A percentile compares a stretch with the other conserved stretches of the same genome.
These are phyloP conservation scores for Calonectria hawksworthii DNA, from an alignment of 2,329 filamentous ascomycete genomes.

Conservation along the genomic window DNA sequence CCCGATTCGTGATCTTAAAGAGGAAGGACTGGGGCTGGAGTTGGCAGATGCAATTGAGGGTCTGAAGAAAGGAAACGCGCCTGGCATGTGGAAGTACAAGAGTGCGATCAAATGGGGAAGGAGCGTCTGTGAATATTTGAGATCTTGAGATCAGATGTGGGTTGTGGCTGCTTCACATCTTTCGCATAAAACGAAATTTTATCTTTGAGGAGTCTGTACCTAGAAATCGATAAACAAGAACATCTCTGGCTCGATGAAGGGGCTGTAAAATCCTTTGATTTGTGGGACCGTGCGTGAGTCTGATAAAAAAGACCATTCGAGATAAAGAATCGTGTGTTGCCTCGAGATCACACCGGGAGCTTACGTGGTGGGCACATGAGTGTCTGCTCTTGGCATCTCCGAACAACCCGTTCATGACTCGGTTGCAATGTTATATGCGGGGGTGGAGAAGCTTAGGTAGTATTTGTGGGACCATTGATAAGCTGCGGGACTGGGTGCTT, in stretches of 20 bases:
- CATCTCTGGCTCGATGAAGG: neutral
- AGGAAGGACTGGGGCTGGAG: slow-evolving; percentile 60
- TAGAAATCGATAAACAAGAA: neutral
- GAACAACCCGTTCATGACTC: neutral
- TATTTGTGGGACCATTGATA: neutral
- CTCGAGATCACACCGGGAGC: no score
- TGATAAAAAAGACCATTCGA: neutral
- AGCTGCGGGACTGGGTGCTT: neutral
- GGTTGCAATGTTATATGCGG: neutral
- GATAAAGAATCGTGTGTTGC: neutral
- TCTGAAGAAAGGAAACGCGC: slow-evolving; percentile 63
- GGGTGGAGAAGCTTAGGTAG: neutral
- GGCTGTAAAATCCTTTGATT: neutral
- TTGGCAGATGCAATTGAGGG: slow-evolving; percentile 67
- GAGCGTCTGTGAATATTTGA: slow-evolving; percentile 62
- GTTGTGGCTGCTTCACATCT: neutral
- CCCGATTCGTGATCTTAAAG: slow-evolving; percentile 61
- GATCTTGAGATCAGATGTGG: slow-evolving; percentile 34
- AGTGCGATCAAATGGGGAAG: slow-evolving; percentile 62
- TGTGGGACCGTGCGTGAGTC: neutral
- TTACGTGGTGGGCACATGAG: no score
- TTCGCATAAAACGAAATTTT: no score
- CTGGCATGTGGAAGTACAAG: slow-evolving; percentile 68
- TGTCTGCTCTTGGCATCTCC: no score
- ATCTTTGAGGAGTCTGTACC: no score